These are phyloP conservation scores for Persicaria maculosa DNA, from an alignment of 148 eudicot species.

Conservation along the genomic window DNA sequence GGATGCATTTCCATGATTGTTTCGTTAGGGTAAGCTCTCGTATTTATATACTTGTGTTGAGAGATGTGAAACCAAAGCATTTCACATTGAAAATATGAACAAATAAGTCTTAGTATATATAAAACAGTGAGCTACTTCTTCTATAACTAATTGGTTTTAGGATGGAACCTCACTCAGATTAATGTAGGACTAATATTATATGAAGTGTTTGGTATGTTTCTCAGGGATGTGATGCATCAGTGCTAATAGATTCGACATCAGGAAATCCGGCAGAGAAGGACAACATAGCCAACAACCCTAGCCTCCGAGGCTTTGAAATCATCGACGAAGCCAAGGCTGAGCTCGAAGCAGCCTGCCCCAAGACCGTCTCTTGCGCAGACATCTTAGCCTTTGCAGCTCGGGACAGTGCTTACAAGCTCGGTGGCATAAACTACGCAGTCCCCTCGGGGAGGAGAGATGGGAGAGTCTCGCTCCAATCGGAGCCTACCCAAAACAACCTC, in stretches of 20 bases:
- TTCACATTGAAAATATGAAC: too few relatives aligned
- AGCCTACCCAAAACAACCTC: conserved; percentile 21
- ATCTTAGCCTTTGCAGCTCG: conserved; percentile 48
- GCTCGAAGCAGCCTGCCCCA: conserved; percentile 36
- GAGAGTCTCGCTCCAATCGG: conserved; percentile 16
- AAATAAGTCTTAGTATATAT: too few relatives aligned
- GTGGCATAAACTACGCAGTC: conserved; percentile 25
- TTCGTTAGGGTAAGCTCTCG: not conserved
- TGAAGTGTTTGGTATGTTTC: not conserved
- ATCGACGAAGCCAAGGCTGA: conserved; percentile 39
- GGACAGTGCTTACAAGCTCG: conserved; percentile 26
- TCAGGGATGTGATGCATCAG: conserved; percentile 51
- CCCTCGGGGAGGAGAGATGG: conserved; percentile 39
- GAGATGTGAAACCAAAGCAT: not conserved
- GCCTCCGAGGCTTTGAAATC: conserved; percentile 35
- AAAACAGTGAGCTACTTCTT: too few relatives aligned
- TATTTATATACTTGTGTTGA: not conserved
- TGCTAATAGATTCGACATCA: conserved; percentile 35
- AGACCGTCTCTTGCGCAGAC: conserved; percentile 38
- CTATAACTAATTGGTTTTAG: too few relatives aligned
- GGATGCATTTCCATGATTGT: conserved; percentile 12
- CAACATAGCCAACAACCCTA: conserved; percentile 26
- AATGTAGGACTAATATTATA: not conserved
- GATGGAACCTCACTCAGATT: too few relatives aligned
- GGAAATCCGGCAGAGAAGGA: conserved; percentile 31